Percentiles rank a stretch among this genome's conserved stretches.
phyloP scores from a whole-genome alignment of 345 rosid species.

The Eucalyptus polybractea region DNA sequence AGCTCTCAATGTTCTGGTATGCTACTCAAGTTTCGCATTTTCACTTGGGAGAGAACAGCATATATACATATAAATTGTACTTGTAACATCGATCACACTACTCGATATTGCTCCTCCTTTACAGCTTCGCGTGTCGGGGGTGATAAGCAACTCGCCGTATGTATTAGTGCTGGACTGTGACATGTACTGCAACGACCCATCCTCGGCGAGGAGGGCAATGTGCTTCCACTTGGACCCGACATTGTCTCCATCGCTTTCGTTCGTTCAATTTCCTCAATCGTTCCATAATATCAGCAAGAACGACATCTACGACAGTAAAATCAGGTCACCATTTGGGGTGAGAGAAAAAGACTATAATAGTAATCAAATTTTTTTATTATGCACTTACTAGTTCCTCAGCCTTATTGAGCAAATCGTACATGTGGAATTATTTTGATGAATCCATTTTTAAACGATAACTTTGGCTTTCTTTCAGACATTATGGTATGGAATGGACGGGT shows the following conservation, averaged over 20 bases:
- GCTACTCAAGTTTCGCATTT: not conserved
- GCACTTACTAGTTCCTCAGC: not conserved
- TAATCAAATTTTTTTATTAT: not conserved
- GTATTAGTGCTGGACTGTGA: conserved; percentile 33
- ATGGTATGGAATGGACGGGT: conserved; percentile 19
- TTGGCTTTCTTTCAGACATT: not conserved
- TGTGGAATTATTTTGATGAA: not conserved
- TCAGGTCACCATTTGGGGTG: conserved; percentile 15
- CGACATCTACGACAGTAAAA: conserved; percentile 30
- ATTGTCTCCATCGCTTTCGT: conserved; percentile 9
- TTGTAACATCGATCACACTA: not conserved
- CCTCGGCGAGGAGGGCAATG: conserved; percentile 27
- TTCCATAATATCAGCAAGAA: conserved; percentile 13
- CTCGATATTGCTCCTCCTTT: not conserved
- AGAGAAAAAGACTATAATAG: not conserved
- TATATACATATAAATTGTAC: not conserved
- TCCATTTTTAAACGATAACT: not conserved
- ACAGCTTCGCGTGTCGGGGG: conserved; percentile 38
- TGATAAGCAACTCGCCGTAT: conserved; percentile 27
- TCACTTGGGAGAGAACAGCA: not conserved
- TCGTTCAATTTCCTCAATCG: conserved; percentile 31
- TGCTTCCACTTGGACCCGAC: conserved; percentile 26
- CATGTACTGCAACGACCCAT: conserved; percentile 36
- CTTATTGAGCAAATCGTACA: not conserved
- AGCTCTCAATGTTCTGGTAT: conserved; percentile 41